These are phyloP conservation scores for Blastosporella zonata DNA, from an alignment of 1,284 basidiomycete genomes.

Conservation along the genomic window DNA sequence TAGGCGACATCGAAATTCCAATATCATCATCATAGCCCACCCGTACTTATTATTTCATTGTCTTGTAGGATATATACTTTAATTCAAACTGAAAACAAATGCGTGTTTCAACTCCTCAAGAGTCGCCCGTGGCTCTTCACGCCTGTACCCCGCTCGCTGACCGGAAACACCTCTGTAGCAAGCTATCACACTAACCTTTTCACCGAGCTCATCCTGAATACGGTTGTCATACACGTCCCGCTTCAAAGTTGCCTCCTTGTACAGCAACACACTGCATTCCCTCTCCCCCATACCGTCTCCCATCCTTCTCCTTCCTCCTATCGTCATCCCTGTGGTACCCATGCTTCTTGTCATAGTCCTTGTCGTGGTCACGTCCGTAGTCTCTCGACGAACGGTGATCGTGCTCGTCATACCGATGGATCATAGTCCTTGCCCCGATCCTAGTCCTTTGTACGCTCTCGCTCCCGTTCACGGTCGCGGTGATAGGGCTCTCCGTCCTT, in stretches of 20 bases:
- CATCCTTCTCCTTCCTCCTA: constrained; percentile 45
- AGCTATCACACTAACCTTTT: constrained; percentile 55
- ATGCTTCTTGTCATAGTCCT: constrained; percentile 40
- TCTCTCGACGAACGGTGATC: constrained; percentile 34
- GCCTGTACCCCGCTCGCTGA: constrained; percentile 57
- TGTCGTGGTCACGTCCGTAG: constrained; percentile 37
- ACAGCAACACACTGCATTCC: constrained; percentile 48
- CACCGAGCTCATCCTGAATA: constrained; percentile 46
- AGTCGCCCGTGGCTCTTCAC: constrained; percentile 53
- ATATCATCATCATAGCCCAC: constrained; percentile 26
- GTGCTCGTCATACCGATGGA: constrained; percentile 41
- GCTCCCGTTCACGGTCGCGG: constrained; percentile 32
- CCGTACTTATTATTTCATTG: constrained; percentile 14
- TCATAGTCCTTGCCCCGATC: constrained; percentile 24
- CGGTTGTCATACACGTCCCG: constrained; percentile 41
- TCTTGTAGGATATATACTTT: constrained; percentile 11
- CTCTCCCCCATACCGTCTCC: constrained; percentile 35
- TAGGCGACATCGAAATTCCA: constrained; percentile 59
- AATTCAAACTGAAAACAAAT: constrained; percentile 2
- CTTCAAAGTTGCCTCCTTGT: constrained; percentile 46
- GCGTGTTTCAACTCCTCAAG: constrained; percentile 58
- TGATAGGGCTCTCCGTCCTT: too few relatives aligned
- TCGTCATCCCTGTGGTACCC: constrained; percentile 45
- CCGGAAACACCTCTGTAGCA: constrained; percentile 5
- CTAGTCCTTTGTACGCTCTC: constrained; percentile 27